Percentiles rank a stretch among this genome's conserved stretches.
Evolutionary conservation across 2,329 filamentous ascomycete genomes (phyloP).

Genomic region (Diplocarpon rosae): DNA sequence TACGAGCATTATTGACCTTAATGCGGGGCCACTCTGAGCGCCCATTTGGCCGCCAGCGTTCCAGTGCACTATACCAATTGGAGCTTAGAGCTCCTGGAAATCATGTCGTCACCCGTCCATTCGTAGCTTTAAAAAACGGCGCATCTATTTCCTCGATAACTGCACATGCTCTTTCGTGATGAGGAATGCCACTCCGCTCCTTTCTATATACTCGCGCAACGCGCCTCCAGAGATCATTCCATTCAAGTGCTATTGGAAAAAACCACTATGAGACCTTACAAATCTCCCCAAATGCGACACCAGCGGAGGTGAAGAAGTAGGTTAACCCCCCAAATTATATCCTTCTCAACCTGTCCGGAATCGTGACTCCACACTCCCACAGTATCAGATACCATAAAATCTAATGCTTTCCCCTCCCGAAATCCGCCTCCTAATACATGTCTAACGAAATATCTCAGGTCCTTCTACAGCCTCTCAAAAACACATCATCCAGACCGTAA

Average conservation of each 20-base stretch:
- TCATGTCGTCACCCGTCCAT: constrained; percentile 6
- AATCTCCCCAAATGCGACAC: constrained; percentile 57
- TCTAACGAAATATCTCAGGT: constrained; percentile 31
- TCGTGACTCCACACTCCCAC: no score
- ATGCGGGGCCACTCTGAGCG: neutral
- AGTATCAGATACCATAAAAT: neutral
- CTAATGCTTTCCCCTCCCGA: neutral
- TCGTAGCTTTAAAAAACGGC: no score
- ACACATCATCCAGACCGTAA: constrained; percentile 88
- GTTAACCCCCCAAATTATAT: neutral
- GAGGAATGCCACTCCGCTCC: constrained; percentile 50
- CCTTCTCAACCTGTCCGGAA: no score
- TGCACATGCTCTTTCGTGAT: constrained; percentile 33
- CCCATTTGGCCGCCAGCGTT: neutral
- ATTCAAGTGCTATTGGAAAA: constrained; percentile 31
- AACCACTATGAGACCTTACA: constrained; percentile 79
- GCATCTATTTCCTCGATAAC: neutral
- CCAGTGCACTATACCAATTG: neutral
- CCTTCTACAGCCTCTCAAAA: constrained; percentile 88
- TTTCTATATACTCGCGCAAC: constrained; percentile 12
- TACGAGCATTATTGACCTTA: neutral
- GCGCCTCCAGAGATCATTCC: constrained; percentile 29
- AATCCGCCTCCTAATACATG: neutral
- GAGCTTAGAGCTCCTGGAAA: neutral
- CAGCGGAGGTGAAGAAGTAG: constrained; percentile 79